Conservation (phyloP, 257 asterid genomes). For the Phtheirospermum japonicum region DNA sequence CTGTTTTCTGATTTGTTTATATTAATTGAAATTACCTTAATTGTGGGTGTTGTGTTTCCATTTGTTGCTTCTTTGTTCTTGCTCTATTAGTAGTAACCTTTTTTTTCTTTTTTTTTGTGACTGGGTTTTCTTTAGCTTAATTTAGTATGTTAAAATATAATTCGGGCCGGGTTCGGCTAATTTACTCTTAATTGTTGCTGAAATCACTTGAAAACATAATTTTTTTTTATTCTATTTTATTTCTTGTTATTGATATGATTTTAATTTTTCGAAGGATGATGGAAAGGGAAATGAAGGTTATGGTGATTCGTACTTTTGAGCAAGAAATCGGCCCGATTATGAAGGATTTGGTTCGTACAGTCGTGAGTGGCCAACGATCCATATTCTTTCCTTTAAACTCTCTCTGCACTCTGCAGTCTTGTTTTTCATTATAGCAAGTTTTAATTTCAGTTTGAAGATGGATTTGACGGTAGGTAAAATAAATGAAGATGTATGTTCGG, state of each 20-base stretch:
- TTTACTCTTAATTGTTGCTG: background rate
- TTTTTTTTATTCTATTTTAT: background rate
- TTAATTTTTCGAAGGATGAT: conserved; percentile 26
- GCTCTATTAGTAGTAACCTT: background rate
- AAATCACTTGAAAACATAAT: background rate
- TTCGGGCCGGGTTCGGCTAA: background rate
- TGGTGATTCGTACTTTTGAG: conserved; percentile 31
- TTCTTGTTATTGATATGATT: conserved; percentile 13
- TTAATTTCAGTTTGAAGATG: background rate
- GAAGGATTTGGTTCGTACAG: conserved; percentile 34
- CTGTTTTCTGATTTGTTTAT: too few relatives aligned
- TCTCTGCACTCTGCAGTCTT: conserved; percentile 5
- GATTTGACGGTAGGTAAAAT: background rate
- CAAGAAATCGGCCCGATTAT: conserved; percentile 27
- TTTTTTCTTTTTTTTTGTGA: too few relatives aligned
- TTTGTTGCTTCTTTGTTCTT: background rate
- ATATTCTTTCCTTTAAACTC: background rate
- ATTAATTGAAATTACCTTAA: too few relatives aligned
- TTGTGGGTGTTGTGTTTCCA: too few relatives aligned
- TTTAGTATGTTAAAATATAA: conserved; percentile 3
- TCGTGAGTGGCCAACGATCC: conserved; percentile 31
- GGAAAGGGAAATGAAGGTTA: conserved; percentile 28
- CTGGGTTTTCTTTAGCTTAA: background rate
- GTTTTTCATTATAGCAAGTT: background rate
- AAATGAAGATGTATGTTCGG: background rate